A percentile compares a stretch with the other conserved stretches of the same genome.
Conservation (phyloP, 768 basidiomycete genomes). For the Leccinum arenicola region DNA sequence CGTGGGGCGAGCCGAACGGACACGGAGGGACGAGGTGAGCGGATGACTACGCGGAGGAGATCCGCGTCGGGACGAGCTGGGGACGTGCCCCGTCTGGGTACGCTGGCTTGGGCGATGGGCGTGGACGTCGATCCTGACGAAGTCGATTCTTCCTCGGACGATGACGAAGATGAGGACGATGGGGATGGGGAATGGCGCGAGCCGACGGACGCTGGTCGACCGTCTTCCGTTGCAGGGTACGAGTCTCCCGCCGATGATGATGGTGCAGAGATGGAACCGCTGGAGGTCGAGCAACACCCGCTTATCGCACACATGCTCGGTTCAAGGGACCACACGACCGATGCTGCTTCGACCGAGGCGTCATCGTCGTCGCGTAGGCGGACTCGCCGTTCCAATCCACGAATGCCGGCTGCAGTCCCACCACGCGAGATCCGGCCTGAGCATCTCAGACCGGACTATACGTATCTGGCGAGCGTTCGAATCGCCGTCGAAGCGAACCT, state of each 20-base stretch:
- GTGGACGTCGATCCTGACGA: conserved; percentile 12
- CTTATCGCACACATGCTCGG: conserved; percentile 12
- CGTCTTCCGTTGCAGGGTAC: not conserved
- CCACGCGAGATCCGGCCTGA: conserved; percentile 22
- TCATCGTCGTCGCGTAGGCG: conserved; percentile 11
- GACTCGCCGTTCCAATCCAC: conserved; percentile 18
- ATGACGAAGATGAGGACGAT: conserved; percentile 7
- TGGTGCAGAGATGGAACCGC: conserved; percentile 9
- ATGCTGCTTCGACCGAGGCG: not conserved
- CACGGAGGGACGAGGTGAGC: not conserved
- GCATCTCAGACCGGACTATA: conserved; percentile 47
- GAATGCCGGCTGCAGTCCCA: conserved; percentile 15
- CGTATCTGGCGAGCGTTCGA: conserved; percentile 49
- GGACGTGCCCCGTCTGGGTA: conserved; percentile 1
- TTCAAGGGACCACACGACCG: not conserved
- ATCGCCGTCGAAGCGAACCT: conserved; percentile 52
- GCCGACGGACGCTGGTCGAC: not conserved
- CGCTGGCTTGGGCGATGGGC: conserved; percentile 19
- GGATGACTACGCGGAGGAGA: not conserved
- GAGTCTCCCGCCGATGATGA: not conserved
- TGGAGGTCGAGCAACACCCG: conserved; percentile 6
- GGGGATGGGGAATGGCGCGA: conserved; percentile 25
- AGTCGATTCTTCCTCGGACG: conserved; percentile 11
- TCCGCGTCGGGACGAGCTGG: not conserved
- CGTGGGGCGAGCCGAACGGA: not conserved